phyloP scores from a whole-genome alignment of 2,329 filamentous ascomycete species.

The Pseudocercospora pini-densiflorae region DNA sequence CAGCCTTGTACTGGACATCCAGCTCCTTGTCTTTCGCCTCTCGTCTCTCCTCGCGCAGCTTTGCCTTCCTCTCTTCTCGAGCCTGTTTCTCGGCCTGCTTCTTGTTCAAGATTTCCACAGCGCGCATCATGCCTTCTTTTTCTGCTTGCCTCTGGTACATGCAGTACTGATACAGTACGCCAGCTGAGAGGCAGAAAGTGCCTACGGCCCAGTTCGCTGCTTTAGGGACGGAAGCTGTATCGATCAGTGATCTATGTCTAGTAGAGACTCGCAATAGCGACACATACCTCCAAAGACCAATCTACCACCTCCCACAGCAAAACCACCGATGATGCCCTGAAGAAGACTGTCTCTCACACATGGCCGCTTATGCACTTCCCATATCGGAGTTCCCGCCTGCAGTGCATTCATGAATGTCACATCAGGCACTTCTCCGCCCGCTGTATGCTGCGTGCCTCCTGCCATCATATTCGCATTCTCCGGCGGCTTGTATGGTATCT shows the following conservation, averaged over 20 bases:
- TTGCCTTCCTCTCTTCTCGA: conserved; percentile 51
- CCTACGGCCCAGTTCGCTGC: conserved; percentile 87
- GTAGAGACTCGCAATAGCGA: background rate
- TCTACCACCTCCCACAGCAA: conserved; percentile 73
- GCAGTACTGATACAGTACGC: conserved; percentile 82
- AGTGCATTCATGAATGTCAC: conserved; percentile 60
- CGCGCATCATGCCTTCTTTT: conserved; percentile 80
- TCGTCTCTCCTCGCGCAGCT: conserved; percentile 44
- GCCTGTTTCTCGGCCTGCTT: conserved; percentile 68
- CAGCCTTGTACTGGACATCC: conserved; percentile 40
- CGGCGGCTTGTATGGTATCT: conserved; percentile 35
- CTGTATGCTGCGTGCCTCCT: conserved; percentile 62
- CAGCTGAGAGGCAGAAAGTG: conserved; percentile 70
- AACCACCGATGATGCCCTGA: conserved; percentile 80
- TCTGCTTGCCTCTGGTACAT: conserved; percentile 75
- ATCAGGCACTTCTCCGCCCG: conserved; percentile 67
- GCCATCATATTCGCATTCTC: conserved; percentile 61
- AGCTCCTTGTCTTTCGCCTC: conserved; percentile 50
- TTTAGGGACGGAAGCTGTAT: conserved; percentile 62
- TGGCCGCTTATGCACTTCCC: conserved; percentile 75
- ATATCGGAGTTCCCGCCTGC: conserved; percentile 69
- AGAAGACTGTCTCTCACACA: conserved; percentile 84
- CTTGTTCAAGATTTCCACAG: conserved; percentile 78
- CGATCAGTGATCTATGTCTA: conserved; percentile 27
- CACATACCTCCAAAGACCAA: conserved; percentile 74